Conservation (phyloP, 2,329 filamentous ascomycete genomes). For the Bertia moriformis region DNA sequence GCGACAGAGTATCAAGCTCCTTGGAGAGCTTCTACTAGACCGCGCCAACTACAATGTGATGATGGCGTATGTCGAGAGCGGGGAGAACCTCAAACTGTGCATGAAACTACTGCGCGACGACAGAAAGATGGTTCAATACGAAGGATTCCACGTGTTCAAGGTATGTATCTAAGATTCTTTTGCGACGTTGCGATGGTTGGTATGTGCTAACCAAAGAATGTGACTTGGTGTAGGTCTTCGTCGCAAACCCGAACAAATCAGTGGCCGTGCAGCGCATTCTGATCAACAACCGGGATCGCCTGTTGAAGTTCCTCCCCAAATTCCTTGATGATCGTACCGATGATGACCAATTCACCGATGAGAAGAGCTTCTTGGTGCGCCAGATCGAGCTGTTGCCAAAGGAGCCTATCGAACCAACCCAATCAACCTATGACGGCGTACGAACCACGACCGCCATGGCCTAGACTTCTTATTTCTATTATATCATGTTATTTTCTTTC, state of each 20-base stretch:
- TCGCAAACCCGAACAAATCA: constrained; percentile 58
- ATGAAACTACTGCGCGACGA: constrained; percentile 58
- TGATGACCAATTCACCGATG: constrained; percentile 58
- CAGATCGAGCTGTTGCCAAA: constrained; percentile 28
- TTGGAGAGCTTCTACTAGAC: constrained; percentile 54
- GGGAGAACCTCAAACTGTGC: constrained; percentile 54
- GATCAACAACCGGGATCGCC: constrained; percentile 51
- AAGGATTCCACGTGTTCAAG: constrained; percentile 62
- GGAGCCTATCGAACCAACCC: not conserved
- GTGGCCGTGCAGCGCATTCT: constrained; percentile 50
- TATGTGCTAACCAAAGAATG: not conserved
- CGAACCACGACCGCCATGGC: too few relatives aligned
- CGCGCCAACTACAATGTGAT: constrained; percentile 58
- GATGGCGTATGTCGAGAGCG: constrained; percentile 54
- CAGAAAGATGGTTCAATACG: constrained; percentile 59
- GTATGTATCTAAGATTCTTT: not conserved
- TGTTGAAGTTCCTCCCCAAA: constrained; percentile 48
- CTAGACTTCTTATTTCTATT: too few relatives aligned
- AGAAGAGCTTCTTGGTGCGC: constrained; percentile 55
- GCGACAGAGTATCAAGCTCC: constrained; percentile 54
- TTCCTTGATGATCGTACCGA: constrained; percentile 55
- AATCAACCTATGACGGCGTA: too few relatives aligned
- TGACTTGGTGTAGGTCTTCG: constrained; percentile 33
- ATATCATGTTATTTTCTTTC: too few relatives aligned
- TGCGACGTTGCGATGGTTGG: too few relatives aligned